Conservation (phyloP, 176 grass and related monocot genomes). For the Avena eriantha region DNA sequence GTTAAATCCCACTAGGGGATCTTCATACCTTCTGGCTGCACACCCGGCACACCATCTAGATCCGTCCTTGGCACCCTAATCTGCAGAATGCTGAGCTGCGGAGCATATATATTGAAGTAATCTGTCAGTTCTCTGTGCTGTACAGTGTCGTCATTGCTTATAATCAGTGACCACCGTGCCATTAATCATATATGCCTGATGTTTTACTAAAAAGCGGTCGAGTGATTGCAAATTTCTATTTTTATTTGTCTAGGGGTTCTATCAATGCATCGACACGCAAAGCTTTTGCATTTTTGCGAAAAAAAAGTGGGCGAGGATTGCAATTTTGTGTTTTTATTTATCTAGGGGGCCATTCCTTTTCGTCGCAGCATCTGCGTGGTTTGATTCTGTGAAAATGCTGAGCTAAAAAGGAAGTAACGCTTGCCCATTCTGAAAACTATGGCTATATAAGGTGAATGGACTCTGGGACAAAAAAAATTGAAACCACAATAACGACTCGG, state of each 20-base stretch:
- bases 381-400: background rate
- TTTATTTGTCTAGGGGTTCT: no score
- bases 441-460: background rate
- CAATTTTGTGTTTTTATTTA: background rate
- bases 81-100: no score
- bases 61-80: background rate
- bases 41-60: background rate
- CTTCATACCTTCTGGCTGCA: background rate
- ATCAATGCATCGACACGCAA: no score
- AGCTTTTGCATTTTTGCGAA: no score
- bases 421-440: background rate
- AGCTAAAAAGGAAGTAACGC: background rate
- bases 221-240: no score
- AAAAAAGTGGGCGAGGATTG: no score
- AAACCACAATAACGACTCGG: background rate
- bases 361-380: background rate
- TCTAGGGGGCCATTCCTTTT: background rate
- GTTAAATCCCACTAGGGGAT: background rate
- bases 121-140: no score
- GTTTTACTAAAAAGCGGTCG: background rate
- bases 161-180: background rate
- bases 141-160: no score
- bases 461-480: background rate
- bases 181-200: background rate
- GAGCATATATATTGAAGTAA: no score